These are phyloP conservation scores for Oryza nivara DNA, from an alignment of 176 grass and related monocot species.

Conservation along the genomic window DNA sequence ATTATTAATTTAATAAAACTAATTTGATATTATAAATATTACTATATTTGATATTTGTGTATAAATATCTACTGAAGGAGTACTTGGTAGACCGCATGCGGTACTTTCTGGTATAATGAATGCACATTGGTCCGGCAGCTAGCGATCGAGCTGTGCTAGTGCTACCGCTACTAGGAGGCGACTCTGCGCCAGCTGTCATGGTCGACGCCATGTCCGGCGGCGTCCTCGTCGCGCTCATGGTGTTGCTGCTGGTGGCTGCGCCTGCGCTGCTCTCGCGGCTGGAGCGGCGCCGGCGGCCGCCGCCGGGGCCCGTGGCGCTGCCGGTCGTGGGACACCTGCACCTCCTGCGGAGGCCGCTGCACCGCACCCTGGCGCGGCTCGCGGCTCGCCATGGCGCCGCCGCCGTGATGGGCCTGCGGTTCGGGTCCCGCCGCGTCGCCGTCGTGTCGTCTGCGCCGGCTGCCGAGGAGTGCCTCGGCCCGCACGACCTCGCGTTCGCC, in stretches of 20 bases:
- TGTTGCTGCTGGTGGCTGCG: too few species aligned
- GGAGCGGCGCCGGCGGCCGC: neutral
- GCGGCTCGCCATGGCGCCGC: constrained; percentile 36
- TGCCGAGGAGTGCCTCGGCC: constrained; percentile 49
- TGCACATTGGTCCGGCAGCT: too few species aligned
- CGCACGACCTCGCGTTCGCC: constrained; percentile 54
- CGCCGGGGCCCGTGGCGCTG: constrained; percentile 30
- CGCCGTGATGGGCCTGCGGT: constrained; percentile 42
- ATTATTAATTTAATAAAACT: too few species aligned
- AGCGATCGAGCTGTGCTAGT: too few species aligned
- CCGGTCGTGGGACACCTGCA: constrained; percentile 61
- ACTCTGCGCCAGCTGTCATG: neutral
- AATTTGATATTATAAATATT: too few species aligned
- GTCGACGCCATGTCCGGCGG: neutral
- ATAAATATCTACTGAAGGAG: too few species aligned
- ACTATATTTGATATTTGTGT: too few species aligned
- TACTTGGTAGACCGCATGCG: too few species aligned
- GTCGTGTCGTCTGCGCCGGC: constrained; percentile 44
- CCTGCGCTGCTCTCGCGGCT: too few species aligned
- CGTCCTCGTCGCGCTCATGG: neutral
- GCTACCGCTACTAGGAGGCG: too few species aligned
- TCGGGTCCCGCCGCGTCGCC: constrained; percentile 44
- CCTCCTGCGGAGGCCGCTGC: constrained; percentile 57
- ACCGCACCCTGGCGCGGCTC: constrained; percentile 48
- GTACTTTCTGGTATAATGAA: too few species aligned